phyloP scores from a whole-genome alignment of 2,329 filamentous ascomycete genomes.

The Thermomyces lanuginosus region DNA sequence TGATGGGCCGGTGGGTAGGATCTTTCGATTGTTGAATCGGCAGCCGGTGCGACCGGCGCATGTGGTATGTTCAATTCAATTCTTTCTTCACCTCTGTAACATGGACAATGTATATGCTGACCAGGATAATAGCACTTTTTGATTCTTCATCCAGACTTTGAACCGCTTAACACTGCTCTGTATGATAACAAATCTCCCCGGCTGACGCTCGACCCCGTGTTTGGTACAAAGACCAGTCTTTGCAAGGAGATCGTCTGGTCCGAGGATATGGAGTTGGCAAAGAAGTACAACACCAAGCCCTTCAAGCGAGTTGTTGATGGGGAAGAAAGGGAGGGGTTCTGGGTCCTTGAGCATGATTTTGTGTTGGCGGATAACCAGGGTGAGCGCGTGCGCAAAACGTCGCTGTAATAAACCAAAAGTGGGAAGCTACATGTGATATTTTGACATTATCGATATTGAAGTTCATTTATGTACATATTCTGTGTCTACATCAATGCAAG shows the following conservation, averaged over 20 bases:
- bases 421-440: no score
- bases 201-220: slow-evolving; percentile 67
- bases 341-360: slow-evolving; percentile 3
- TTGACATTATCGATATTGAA: slow-evolving; percentile 1
- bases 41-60: slow-evolving; percentile 65
- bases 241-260: slow-evolving; percentile 3
- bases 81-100: no score
- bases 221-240: slow-evolving; percentile 72
- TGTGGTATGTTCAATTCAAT: no score
- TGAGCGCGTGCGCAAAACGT: slow-evolving; percentile 1
- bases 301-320: slow-evolving; percentile 1
- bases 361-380: slow-evolving; percentile 3
- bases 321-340: slow-evolving; percentile 1
- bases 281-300: slow-evolving; percentile 1
- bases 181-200: slow-evolving; percentile 1
- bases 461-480: no score
- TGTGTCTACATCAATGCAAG: neutral
- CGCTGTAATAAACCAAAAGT: no score
- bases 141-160: slow-evolving; percentile 1
- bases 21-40: slow-evolving; percentile 49
- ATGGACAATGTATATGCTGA: no score
- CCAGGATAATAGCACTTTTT: slow-evolving; percentile 3
- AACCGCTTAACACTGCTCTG: slow-evolving; percentile 1
- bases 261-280: slow-evolving; percentile 2
- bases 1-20: slow-evolving; percentile 65